Base-by-base conservation (phyloP, 1,284 basidiomycete species). In the Naganishia liquefaciens region DNA sequence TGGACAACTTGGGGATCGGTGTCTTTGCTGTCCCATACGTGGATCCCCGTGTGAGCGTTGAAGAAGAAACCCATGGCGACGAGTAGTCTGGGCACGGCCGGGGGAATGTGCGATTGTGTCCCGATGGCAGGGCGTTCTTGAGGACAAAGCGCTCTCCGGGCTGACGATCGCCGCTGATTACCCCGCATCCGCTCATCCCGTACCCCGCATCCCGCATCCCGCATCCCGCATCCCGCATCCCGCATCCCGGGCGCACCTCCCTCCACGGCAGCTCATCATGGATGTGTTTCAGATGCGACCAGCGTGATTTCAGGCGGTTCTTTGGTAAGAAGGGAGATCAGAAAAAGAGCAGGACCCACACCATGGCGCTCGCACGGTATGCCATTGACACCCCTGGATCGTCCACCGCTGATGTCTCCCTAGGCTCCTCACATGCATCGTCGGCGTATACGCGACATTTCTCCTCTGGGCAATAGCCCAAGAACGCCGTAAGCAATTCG, bases 391-490 rank as follows among this genome's bases (percentile, higher is more conserved):
- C 13, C 21, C 13, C 11, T 28, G 6, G 1, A 23, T 7, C 1
- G n/a, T 33, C 33, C 52, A n/a, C 10, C 1, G 28, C 52, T 54
- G 52, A 37, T 5, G 27, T n/a, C 33, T 30, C 37, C 13, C 13
- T 19, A 54, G 78, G 37, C 70, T 80, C 1, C 72, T 67, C 1
- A 68, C 79, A 28, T 80, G 79, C 68, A 70, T 79, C 5, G 68
- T 72, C 10, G 79, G 79, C 19, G 78, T 80, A n/a, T 80, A 80
- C 57, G 73, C 74, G 4, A 75, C 78, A 2, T 80, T 80, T 65
- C 68, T 80, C 84, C 78, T 93, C 62, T 95, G 91, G 91, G 91
- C 91, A 17, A 87, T 95, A 63, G 90, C 91, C 19, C 92, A 95
- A 81, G 91, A 95, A 81, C 83, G 91, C 80, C 76, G 91, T 93